Base-by-base conservation (phyloP, 2,329 filamentous ascomycete species). In the Fusarium oligoseptatum region DNA sequence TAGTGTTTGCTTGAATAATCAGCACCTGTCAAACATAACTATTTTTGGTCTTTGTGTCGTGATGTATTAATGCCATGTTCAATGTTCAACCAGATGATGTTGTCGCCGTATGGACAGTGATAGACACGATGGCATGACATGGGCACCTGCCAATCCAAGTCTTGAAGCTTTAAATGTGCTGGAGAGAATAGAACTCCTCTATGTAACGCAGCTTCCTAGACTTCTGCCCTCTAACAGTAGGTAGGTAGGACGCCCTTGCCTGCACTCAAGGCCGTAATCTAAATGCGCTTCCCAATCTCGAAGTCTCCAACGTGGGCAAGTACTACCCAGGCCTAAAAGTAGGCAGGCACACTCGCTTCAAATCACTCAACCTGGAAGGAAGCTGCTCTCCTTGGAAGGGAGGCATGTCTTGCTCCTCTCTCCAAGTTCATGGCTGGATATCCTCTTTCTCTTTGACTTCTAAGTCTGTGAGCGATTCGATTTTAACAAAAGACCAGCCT, bases 1-100 rank as follows among this genome's bases (percentile, higher is more conserved):
- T 78, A 76, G 75, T 76, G 77, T 79, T 78, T 75, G 76, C 76
- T 81, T 77, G 74, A 78, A 81, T 81, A 80, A 81, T 81, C 73
- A 77, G 36, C 70, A 65, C 77, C 76, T 78, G 77, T 78, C 76
- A 76, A 72, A 65, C 41, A 45, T 60, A 36, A 72, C 29, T n/a
- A 34, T 12, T 27, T 37, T 61, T 4, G 12, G 2, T 6, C 22
- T 9, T n/a, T 39, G 43, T 27, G 22, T 20, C 43, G 41, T 62
- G 43, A 41, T 61, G 27, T 34, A 6, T 37, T 20, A 24, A 17
- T 58, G 55, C 20, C 12, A 12, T n/a, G 48, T 29, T 52, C 1
- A 27, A 29, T 58, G 55, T 27, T 14, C 8, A 36, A 15, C 9
- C n/a, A 36, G 32, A 9, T 17, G 20, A 20, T 17, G 52, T 6